These are phyloP conservation scores for Termitomyces sp. DNA, from an alignment of 768 basidiomycete species.

Conservation along the genomic window DNA sequence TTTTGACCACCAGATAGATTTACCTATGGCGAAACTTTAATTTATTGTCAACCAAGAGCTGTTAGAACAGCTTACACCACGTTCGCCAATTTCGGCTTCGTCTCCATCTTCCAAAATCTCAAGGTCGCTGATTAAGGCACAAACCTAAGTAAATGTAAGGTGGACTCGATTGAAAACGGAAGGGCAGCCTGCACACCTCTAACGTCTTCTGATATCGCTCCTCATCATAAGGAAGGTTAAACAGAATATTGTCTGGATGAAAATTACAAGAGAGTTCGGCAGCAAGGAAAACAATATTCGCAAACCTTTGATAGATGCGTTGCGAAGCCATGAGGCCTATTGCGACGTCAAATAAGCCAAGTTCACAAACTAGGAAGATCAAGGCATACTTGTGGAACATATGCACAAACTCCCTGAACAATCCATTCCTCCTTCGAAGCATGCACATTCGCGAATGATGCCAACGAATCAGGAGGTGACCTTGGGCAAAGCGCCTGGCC, in stretches of 20 bases:
- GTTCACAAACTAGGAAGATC: not conserved
- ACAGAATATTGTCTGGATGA: constrained; percentile 54
- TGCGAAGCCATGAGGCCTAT: constrained; percentile 63
- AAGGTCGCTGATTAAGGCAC: constrained; percentile 68
- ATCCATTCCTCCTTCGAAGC: constrained; percentile 64
- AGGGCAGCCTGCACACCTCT: constrained; percentile 39
- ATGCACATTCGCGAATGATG: constrained; percentile 41
- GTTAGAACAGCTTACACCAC: constrained; percentile 46
- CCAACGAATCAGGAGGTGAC: constrained; percentile 77
- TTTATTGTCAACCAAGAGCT: not conserved
- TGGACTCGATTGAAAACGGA: constrained; percentile 15
- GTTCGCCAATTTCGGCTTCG: constrained; percentile 83
- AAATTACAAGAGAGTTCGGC: not conserved
- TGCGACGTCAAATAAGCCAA: not conserved
- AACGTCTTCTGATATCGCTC: constrained; percentile 75
- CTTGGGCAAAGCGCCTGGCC: constrained; percentile 82
- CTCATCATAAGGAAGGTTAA: constrained; percentile 63
- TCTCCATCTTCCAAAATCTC: constrained; percentile 86
- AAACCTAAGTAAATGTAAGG: constrained; percentile 27
- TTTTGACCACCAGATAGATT: constrained; percentile 62
- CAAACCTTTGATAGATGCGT: constrained; percentile 56
- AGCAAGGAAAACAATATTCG: not conserved
- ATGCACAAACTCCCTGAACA: constrained; percentile 74
- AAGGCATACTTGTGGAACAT: constrained; percentile 69
- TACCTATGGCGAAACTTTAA: constrained; percentile 22